phyloP scores from a whole-genome alignment of 164 flowering plant genomes.

The Annona cherimola region DNA sequence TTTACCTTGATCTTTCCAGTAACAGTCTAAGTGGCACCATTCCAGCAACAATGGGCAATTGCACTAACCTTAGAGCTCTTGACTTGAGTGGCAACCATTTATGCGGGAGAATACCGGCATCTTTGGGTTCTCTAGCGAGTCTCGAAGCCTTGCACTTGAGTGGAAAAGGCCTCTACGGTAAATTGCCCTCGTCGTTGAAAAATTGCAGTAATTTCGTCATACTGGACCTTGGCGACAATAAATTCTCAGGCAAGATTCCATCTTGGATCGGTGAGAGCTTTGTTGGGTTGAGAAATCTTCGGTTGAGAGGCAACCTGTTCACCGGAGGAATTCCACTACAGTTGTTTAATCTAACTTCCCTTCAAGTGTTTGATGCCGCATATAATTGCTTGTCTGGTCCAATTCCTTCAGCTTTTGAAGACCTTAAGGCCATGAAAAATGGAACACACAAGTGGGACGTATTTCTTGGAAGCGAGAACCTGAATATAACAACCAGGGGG shows the following conservation, averaged over 20 bases:
- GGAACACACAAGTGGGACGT: neutral
- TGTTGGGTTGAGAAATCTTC: neutral
- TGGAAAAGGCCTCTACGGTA: slow-evolving; percentile 31
- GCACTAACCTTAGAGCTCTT: too few relatives aligned
- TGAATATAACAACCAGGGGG: too few relatives aligned
- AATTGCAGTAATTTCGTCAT: neutral
- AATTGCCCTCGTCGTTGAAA: slow-evolving; percentile 23
- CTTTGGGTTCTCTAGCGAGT: slow-evolving; percentile 26
- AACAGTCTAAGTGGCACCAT: too few relatives aligned
- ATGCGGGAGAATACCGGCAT: slow-evolving; percentile 29
- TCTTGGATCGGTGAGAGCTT: neutral
- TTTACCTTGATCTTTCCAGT: too few relatives aligned
- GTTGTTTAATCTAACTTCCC: neutral
- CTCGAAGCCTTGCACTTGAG: slow-evolving; percentile 35
- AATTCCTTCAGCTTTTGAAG: neutral
- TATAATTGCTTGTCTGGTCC: neutral
- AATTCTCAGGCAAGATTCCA: neutral
- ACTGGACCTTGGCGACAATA: slow-evolving; percentile 5
- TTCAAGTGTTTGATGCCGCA: slow-evolving; percentile 6
- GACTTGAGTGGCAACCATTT: slow-evolving; percentile 33
- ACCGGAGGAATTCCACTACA: neutral
- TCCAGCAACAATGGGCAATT: too few relatives aligned
- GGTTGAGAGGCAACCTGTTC: neutral
- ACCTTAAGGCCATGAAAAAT: neutral
- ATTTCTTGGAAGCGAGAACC: too few relatives aligned